A percentile compares a stretch with the other conserved stretches of the same genome.
phyloP scores from a whole-genome alignment of 257 asterid genomes.

The Scutellaria barbata region DNA sequence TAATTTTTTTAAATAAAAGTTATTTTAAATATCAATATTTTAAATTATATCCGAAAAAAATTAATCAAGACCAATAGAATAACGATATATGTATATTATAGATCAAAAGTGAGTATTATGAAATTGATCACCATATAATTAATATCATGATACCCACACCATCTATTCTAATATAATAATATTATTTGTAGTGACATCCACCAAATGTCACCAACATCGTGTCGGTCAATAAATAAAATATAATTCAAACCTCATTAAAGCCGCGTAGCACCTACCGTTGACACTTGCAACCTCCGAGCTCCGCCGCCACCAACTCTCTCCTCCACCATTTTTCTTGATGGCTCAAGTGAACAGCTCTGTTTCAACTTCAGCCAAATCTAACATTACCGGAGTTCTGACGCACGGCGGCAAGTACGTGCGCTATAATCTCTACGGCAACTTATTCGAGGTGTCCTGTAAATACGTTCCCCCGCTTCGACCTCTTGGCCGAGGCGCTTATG shows the following conservation, averaged over 20 bases:
- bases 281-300: background rate
- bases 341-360: slow-evolving; percentile 45
- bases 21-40: no score
- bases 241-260: background rate
- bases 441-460: slow-evolving; percentile 69
- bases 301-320: slow-evolving; percentile 25
- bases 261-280: background rate
- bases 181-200: no score
- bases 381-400: slow-evolving; percentile 54
- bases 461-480: slow-evolving; percentile 89
- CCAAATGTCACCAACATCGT: no score
- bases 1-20: no score
- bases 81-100: no score
- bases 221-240: no score
- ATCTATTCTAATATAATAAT: no score
- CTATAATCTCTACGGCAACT: slow-evolving; percentile 74
- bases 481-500: slow-evolving; percentile 91
- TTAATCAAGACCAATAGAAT: no score
- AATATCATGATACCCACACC: no score
- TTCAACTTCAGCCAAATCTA: slow-evolving; percentile 40
- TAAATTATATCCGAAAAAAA: no score
- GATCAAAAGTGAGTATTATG: no score
- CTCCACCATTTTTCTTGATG: slow-evolving; percentile 33
- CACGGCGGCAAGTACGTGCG: slow-evolving; percentile 75
- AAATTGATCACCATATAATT: no score